Evolutionary conservation across 495 filamentous ascomycete genomes (phyloP).

Genomic region (Penicillium macrosclerotiorum): DNA sequence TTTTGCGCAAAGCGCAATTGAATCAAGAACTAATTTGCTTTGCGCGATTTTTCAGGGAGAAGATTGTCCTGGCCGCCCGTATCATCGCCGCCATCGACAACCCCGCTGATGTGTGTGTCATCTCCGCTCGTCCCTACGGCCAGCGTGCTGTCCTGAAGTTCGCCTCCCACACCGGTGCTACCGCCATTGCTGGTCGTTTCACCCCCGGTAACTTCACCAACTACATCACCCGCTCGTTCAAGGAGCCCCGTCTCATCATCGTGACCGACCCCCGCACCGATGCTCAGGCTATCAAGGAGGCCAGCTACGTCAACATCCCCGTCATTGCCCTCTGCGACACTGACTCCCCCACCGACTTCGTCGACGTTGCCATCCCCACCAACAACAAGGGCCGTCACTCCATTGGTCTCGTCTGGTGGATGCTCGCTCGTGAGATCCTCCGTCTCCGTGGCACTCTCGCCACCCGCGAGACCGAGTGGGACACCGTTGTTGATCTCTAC

Average conservation of each 20-base stretch:
- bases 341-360: conserved; percentile 98
- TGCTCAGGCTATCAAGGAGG: conserved; percentile 99
- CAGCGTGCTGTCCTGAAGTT: conserved; percentile 99
- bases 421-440: conserved; percentile 98
- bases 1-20: neutral
- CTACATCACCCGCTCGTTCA: conserved; percentile 99
- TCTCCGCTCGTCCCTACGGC: conserved; percentile 98
- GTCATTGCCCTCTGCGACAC: conserved; percentile 98
- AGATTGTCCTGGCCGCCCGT: conserved; percentile 95
- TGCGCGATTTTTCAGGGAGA: conserved; percentile 70
- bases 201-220: conserved; percentile 99
- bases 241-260: conserved; percentile 98
- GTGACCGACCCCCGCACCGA: conserved; percentile 99
- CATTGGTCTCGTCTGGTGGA: conserved; percentile 98
- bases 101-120: conserved; percentile 97
- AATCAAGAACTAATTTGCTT: conserved; percentile 30
- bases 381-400: conserved; percentile 99
- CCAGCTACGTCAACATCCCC: conserved; percentile 99
- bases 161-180: conserved; percentile 93
- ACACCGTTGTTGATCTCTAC: conserved; percentile 99
- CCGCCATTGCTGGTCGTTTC: conserved; percentile 98
- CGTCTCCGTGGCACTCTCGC: conserved; percentile 94
- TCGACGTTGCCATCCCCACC: conserved; percentile 98
- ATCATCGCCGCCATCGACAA: conserved; percentile 99
- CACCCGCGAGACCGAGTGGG: conserved; percentile 93